Base-by-base conservation (phyloP, 805 yeast species). In the Saccharomyces kudriavzevii region DNA sequence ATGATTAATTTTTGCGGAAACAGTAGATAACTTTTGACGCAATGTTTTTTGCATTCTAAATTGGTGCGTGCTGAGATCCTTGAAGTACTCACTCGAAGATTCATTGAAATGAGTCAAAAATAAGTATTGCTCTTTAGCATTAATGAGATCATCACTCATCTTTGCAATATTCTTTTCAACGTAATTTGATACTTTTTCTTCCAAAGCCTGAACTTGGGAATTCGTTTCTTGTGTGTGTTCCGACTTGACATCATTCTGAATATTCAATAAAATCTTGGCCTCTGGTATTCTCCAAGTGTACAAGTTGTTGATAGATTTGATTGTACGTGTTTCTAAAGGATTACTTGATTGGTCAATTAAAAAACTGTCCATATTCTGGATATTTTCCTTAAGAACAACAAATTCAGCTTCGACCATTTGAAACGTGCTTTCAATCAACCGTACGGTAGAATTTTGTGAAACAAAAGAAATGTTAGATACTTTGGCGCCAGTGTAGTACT, bases 231-330 rank as follows among this genome's bases (percentile, higher is more conserved):
- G 20, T 26, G 29, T 45, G 5, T 43, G 24, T 17, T 25, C 35
- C 2, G 27, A 11, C 14, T 49, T 30, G 31, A 35, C 45, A 8
- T 46, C 48, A 6, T 24, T 14, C 1, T 60, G 6, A 10, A 64
- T 56, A 6, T 57, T 53, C 13, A 45, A 29, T 5, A 70, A 45
- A 4, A 49, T 50, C 0, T 29, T 17, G 5, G 61, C 58, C 51
- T 74, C 76, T 13, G 65, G 51, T 22, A 74, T 52, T 59, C 76
- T 70, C 78, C 78, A 74, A 9, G 72, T 68, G 45, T 69, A 65
- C 14, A 65, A 54, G 49, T 62, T 56, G 14, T 61, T 58, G 1
- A 72, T 35, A 0, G 74, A 62, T 2, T 47, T 54, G 5, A 55
- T 58, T 1, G 73, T 61, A 48, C 74, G 71, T 3, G 51, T 27